Base-by-base conservation (phyloP, 2,329 filamentous ascomycete species). In the Eutypa lata region DNA sequence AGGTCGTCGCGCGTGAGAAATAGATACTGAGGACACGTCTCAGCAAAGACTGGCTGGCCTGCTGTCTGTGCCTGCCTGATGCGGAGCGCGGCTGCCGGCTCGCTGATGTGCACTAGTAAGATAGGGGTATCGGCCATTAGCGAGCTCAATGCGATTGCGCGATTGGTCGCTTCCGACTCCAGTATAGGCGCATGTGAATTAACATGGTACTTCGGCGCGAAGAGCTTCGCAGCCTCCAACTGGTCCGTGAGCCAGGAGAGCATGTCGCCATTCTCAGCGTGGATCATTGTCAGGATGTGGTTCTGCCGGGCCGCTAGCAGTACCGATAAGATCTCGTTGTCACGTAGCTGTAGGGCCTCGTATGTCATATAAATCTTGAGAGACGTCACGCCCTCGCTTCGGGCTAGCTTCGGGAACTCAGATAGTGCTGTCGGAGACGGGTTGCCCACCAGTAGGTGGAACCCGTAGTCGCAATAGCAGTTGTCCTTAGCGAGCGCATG, bases 21-120 rank as follows among this genome's bases (percentile, higher is more conserved):
- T 2, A 82, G 71, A 55, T 83, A 82, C 55, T 83, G 79, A 1
- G 79, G 79, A 57, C 79, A 82, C 0, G 79, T 83, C 62, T 82
- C 78, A 2, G 78, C 79, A 56, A 76, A 77, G 38, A 82, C 67
- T 2, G 79, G 78, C 37, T 78, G 68, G 0, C 76, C 75, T 13
- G 68, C 66, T 22, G 72, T 73, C 61, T 81, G 76, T 0, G 79
- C 79, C 37, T 67, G 60, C 47, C 75, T 71, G 57, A 81, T 80
- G 48, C 75, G 72, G 1, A 61, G 56, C 1, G 76, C 73, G 0
- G 78, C 76, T 2, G 67, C 67, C 1, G 76, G 76, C 3, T 74
- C 76, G 45, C 72, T 76, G 28, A 81, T 75, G 62, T 82, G 79
- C 2, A 82, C 79, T 37, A 82, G 72, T 3, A 82, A 65, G 46